A percentile compares a stretch with the other conserved stretches of the same genome.
Conservation (phyloP, 2,329 filamentous ascomycete species). For the Gaeumannomyces sp. region DNA sequence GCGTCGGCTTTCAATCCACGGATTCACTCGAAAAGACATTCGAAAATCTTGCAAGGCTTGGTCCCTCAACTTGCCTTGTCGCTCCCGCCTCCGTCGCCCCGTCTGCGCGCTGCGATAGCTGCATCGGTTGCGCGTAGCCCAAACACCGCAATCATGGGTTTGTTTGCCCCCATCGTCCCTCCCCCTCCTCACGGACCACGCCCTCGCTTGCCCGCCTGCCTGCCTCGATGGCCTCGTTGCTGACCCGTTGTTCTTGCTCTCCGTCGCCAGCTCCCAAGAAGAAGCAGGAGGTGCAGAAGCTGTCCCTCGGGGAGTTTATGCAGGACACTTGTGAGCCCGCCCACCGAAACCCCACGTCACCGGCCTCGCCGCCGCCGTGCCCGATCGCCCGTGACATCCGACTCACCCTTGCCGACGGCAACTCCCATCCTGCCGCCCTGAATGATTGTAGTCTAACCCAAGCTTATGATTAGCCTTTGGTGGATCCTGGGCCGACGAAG, state of each 20-base stretch:
- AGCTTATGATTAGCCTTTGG: slow-evolving; percentile 67
- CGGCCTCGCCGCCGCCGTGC: background rate
- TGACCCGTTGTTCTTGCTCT: slow-evolving; percentile 14
- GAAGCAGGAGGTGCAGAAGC: slow-evolving; percentile 92
- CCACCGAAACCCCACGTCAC: background rate
- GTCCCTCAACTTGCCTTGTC: background rate
- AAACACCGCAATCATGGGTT: slow-evolving; percentile 28
- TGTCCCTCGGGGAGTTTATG: slow-evolving; percentile 96
- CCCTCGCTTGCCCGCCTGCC: slow-evolving; percentile 4
- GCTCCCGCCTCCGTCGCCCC: slow-evolving; percentile 7
- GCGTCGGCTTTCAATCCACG: background rate
- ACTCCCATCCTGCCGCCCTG: background rate
- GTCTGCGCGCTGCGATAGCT: slow-evolving; percentile 23
- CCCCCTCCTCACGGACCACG: background rate
- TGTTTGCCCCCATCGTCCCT: background rate
- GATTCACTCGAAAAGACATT: background rate
- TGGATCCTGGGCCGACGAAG: slow-evolving; percentile 98
- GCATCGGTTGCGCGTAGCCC: slow-evolving; percentile 24
- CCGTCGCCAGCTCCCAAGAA: slow-evolving; percentile 70
- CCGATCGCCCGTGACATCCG: background rate
- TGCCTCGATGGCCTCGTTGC: slow-evolving; percentile 22
- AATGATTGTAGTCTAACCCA: slow-evolving; percentile 78
- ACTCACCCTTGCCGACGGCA: background rate
- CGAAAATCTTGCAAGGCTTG: background rate
- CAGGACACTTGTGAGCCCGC: slow-evolving; percentile 71